Evolutionary conservation across 2,329 filamentous ascomycete species (phyloP).

Genomic region (Boeremia lycopersici): DNA sequence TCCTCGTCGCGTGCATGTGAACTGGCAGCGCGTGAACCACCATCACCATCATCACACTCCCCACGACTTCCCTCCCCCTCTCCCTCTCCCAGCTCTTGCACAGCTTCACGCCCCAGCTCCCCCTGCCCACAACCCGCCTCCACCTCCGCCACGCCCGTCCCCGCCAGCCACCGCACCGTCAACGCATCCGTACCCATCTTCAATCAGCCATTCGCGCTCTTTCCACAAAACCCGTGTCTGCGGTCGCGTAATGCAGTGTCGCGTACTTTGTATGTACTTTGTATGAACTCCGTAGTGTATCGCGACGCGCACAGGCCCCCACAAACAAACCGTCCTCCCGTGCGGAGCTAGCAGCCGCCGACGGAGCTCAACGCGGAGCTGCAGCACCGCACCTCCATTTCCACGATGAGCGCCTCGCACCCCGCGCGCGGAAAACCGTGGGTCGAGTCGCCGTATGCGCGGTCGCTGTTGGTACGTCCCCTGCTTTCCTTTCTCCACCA

Average conservation of each 20-base stretch:
- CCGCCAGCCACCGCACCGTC: conserved; percentile 29
- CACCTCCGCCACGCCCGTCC: no score
- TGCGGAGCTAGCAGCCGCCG: no score
- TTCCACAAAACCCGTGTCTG: background rate
- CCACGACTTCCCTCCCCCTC: background rate
- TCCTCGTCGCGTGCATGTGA: background rate
- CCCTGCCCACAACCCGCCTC: background rate
- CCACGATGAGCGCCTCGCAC: conserved; percentile 41
- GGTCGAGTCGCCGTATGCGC: conserved; percentile 56
- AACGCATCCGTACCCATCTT: no score
- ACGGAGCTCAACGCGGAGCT: conserved; percentile 10
- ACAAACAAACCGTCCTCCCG: no score
- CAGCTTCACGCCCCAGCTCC: background rate
- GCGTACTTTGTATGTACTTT: no score
- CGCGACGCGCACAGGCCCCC: conserved; percentile 5
- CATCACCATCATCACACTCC: background rate
- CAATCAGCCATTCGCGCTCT: no score
- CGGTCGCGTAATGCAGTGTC: no score
- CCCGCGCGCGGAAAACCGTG: conserved; percentile 35
- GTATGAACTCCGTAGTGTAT: no score
- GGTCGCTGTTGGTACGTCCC: conserved; percentile 55
- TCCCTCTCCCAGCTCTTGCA: background rate
- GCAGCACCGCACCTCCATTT: conserved; percentile 28
- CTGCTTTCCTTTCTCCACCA: no score
- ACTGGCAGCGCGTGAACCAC: background rate